Conservation (phyloP, 192 early-diverging fungal species). For the Backusella tarrabulga region DNA sequence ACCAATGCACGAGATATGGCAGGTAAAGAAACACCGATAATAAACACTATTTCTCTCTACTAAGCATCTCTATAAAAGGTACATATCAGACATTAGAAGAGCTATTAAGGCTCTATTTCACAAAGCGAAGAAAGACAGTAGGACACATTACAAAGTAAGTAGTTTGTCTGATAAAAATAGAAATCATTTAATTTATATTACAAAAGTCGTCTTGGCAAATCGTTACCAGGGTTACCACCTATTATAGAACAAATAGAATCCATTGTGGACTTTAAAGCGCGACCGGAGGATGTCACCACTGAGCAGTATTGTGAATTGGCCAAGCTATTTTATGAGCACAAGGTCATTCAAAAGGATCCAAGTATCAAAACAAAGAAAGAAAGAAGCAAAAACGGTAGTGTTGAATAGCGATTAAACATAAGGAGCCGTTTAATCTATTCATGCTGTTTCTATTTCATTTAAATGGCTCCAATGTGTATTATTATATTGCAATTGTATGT, state of each 20-base stretch:
- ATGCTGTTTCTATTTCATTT: no score
- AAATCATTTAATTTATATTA: slow-evolving; percentile 6
- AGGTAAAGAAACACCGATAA: slow-evolving; percentile 27
- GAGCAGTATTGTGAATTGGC: slow-evolving; percentile 61
- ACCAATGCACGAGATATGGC: not conserved
- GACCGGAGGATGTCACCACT: slow-evolving; percentile 64
- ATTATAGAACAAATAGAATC: slow-evolving; percentile 39
- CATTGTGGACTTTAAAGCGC: slow-evolving; percentile 50
- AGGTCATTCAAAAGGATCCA: slow-evolving; percentile 9
- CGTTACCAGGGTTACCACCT: slow-evolving; percentile 19
- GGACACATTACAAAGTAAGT: slow-evolving; percentile 53
- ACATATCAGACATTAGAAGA: slow-evolving; percentile 59
- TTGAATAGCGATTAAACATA: no score
- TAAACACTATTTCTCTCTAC: not conserved
- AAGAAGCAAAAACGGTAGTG: not conserved
- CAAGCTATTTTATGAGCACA: slow-evolving; percentile 36
- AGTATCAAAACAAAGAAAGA: not conserved
- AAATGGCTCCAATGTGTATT: no score
- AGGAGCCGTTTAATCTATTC: no score
- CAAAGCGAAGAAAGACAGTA: slow-evolving; percentile 68
- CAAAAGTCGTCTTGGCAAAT: slow-evolving; percentile 40
- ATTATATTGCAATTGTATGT: no score
- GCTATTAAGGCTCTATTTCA: slow-evolving; percentile 61
- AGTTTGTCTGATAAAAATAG: not conserved
- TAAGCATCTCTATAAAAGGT: slow-evolving; percentile 16